phyloP scores from a whole-genome alignment of 257 asterid species.

The Penstemon davidsonii region DNA sequence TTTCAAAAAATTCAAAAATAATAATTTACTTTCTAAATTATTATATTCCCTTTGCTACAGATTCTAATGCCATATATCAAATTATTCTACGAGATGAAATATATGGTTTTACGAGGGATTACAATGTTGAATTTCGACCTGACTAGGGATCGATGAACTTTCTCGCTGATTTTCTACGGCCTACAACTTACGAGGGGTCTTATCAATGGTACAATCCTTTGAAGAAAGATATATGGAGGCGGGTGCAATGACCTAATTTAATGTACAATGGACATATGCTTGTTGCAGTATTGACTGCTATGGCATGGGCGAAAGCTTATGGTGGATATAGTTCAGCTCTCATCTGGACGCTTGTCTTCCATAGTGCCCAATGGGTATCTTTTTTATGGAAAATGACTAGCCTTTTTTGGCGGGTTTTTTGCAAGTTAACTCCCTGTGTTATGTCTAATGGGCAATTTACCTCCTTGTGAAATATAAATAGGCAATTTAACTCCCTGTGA shows the following conservation, averaged over 20 bases:
- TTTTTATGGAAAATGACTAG: conserved; percentile 77
- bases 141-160: conserved; percentile 92
- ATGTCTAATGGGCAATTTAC: too few relatives aligned
- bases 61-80: conserved; percentile 62
- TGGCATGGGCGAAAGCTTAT: conserved; percentile 99
- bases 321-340: conserved; percentile 78
- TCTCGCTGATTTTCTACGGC: conserved; percentile 81
- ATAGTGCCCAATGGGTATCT: conserved; percentile 96
- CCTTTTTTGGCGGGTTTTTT: conserved; percentile 56
- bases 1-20: too few relatives aligned
- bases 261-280: conserved; percentile 95
- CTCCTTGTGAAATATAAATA: too few relatives aligned
- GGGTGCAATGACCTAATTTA: conserved; percentile 89
- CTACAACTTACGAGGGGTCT: conserved; percentile 72
- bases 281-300: conserved; percentile 91
- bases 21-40: too few relatives aligned
- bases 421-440: too few relatives aligned
- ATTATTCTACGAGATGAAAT: conserved; percentile 71
- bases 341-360: conserved; percentile 81
- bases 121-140: conserved; percentile 58
- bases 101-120: conserved; percentile 66
- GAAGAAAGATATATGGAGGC: conserved; percentile 71
- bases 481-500: too few relatives aligned
- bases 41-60: conserved; percentile 79
- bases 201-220: conserved; percentile 75